These are phyloP conservation scores for Flaveria ramosissima DNA, from an alignment of 129 eudicot species.

Conservation along the genomic window DNA sequence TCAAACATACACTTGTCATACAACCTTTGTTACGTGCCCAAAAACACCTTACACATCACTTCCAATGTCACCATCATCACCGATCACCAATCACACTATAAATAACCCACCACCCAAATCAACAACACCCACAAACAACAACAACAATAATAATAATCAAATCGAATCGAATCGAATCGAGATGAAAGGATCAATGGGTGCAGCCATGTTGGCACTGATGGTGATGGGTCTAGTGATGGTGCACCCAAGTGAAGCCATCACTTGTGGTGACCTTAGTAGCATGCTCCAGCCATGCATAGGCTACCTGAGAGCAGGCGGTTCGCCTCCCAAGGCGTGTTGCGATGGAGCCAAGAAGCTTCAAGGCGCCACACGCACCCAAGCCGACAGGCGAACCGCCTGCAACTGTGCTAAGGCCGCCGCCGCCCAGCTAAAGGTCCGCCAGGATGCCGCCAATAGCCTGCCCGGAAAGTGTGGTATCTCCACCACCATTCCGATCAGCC, in stretches of 20 bases:
- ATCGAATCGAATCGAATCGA: neutral
- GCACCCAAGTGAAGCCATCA: constrained; percentile 44
- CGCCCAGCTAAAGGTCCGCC: constrained; percentile 22
- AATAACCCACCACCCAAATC: constrained; percentile 9
- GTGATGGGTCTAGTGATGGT: constrained; percentile 33
- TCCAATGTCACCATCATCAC: constrained; percentile 28
- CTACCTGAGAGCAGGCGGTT: constrained; percentile 42
- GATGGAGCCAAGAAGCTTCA: constrained; percentile 41
- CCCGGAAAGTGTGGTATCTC: constrained; percentile 47
- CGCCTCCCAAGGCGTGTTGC: constrained; percentile 41
- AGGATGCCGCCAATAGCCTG: constrained; percentile 39
- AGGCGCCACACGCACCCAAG: constrained; percentile 20
- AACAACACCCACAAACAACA: neutral
- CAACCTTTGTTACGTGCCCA: constrained; percentile 29
- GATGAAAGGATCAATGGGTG: constrained; percentile 46
- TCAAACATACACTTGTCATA: constrained; percentile 34
- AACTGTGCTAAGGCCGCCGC: constrained; percentile 52
- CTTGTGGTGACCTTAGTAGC: constrained; percentile 32
- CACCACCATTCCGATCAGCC: constrained; percentile 37
- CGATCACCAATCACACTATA: constrained; percentile 29
- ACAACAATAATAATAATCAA: neutral
- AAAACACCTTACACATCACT: neutral
- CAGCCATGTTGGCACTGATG: constrained; percentile 39
- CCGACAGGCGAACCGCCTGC: constrained; percentile 55
- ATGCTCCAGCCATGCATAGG: constrained; percentile 47